phyloP scores from a whole-genome alignment of 139 green algal genomes.

The Chlorokybus atmophyticus region DNA sequence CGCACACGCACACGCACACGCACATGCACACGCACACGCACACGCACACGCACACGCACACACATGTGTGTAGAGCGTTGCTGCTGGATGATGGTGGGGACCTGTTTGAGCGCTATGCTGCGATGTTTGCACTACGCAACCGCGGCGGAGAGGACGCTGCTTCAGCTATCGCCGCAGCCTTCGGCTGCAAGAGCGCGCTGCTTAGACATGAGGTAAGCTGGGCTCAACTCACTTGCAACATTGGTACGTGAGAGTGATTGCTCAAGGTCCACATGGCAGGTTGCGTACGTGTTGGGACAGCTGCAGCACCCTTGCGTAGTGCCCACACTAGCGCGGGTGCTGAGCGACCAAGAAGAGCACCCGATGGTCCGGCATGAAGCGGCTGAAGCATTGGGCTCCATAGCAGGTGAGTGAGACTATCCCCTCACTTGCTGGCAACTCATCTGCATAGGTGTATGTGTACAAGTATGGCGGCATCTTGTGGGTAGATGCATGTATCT shows the following conservation, averaged over 20 bases:
- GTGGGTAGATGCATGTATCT: neutral
- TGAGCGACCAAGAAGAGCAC: slow-evolving; percentile 64
- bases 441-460: too few species aligned
- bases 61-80: too few species aligned
- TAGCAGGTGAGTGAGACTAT: slow-evolving; percentile 12
- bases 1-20: too few species aligned
- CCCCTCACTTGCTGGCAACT: too few species aligned
- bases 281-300: slow-evolving; percentile 94
- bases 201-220: slow-evolving; percentile 30
- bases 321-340: slow-evolving; percentile 15
- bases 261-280: too few species aligned
- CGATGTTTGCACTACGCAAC: slow-evolving; percentile 93
- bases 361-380: slow-evolving; percentile 98
- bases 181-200: slow-evolving; percentile 19
- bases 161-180: slow-evolving; percentile 35
- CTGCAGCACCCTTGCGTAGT: slow-evolving; percentile 58
- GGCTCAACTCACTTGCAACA: too few species aligned
- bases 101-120: slow-evolving; percentile 83
- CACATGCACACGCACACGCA: too few species aligned
- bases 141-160: slow-evolving; percentile 61
- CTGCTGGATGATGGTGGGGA: slow-evolving; percentile 56
- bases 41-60: too few species aligned
- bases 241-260: too few species aligned
- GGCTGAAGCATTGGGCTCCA: slow-evolving; percentile 74
- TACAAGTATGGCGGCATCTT: too few species aligned